phyloP scores from a whole-genome alignment of 768 basidiomycete genomes.

The Lactarius pseudohatsudake region DNA sequence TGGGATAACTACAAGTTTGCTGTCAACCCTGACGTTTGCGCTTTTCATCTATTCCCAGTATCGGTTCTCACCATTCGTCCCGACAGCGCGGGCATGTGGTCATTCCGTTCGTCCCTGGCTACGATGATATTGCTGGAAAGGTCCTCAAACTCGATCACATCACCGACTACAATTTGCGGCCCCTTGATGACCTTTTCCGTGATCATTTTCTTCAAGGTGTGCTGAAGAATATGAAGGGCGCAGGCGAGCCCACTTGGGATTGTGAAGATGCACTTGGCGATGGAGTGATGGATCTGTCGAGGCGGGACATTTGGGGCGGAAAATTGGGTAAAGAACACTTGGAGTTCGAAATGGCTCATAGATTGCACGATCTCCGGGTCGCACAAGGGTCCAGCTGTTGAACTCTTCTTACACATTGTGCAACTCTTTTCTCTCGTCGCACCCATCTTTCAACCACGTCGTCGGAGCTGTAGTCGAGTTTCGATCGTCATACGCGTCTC shows the following conservation, averaged over 20 bases:
- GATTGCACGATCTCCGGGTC: neutral
- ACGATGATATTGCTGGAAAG: slow-evolving; percentile 10
- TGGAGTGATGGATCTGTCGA: neutral
- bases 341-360: slow-evolving; percentile 1
- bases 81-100: neutral
- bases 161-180: neutral
- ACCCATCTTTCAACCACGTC: too few relatives aligned
- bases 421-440: too few relatives aligned
- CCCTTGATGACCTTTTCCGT: neutral
- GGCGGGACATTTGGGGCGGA: neutral
- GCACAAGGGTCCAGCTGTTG: neutral
- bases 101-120: neutral
- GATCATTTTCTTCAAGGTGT: slow-evolving; percentile 10
- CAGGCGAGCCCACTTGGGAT: neutral
- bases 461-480: too few relatives aligned
- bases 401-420: neutral
- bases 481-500: too few relatives aligned
- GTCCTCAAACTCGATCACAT: slow-evolving; percentile 6
- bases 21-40: neutral
- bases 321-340: neutral
- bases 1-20: neutral
- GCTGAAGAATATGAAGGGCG: slow-evolving; percentile 17
- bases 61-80: neutral
- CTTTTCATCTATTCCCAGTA: neutral
- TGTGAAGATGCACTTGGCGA: slow-evolving; percentile 4